phyloP scores from a whole-genome alignment of 1,139 yeast genomes.

The Hansenula sp. region DNA sequence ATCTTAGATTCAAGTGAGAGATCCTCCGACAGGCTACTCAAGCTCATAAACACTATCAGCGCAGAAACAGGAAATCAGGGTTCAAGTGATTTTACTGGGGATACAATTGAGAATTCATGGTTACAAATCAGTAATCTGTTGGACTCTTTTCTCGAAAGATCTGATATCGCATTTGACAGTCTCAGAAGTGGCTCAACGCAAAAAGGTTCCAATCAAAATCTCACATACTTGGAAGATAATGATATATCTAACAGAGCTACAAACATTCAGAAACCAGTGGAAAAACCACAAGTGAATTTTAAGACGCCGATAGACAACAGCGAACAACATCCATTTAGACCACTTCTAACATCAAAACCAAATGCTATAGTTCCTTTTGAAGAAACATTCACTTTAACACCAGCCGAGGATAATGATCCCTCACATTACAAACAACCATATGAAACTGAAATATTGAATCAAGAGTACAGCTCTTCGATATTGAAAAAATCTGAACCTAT shows the following conservation, averaged over 20 bases:
- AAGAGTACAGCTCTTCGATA: conserved; percentile 63
- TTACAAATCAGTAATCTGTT: conserved; percentile 54
- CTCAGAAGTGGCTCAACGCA: conserved; percentile 21
- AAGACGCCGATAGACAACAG: conserved; percentile 58
- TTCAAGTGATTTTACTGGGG: conserved; percentile 31
- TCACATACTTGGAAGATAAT: conserved; percentile 49
- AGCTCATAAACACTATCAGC: conserved; percentile 50
- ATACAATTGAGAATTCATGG: conserved; percentile 52
- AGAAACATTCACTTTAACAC: conserved; percentile 42
- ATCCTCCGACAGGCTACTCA: conserved; percentile 42
- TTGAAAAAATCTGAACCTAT: conserved; percentile 45
- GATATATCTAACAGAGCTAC: conserved; percentile 17
- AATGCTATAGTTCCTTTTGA: conserved; percentile 55
- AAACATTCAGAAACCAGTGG: conserved; percentile 31
- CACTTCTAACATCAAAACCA: conserved; percentile 68
- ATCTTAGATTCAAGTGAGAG: conserved; percentile 40
- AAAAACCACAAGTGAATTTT: conserved; percentile 74
- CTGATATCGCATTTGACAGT: conserved; percentile 62
- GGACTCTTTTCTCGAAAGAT: conserved; percentile 70
- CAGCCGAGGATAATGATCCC: conserved; percentile 39
- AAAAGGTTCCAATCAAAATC: conserved; percentile 20
- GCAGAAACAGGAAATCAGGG: conserved; percentile 36
- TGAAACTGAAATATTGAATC: conserved; percentile 63
- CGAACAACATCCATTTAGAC: conserved; percentile 70
- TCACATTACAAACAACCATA: conserved; percentile 81